A percentile compares a stretch with the other conserved stretches of the same genome.
Evolutionary conservation across 1,284 basidiomycete genomes (phyloP).

Genomic region (Clitocybe nebularis): DNA sequence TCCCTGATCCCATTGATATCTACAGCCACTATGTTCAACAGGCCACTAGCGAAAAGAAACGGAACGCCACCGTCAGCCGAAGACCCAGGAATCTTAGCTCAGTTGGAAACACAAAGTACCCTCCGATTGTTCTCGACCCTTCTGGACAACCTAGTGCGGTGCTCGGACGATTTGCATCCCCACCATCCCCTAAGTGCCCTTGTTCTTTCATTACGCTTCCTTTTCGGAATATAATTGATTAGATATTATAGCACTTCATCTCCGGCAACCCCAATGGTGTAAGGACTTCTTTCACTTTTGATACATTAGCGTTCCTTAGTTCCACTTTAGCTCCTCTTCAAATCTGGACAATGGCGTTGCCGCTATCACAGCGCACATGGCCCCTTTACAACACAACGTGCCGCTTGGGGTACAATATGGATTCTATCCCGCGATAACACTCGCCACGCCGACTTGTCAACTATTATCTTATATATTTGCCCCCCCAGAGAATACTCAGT

Average conservation of each 20-base stretch:
- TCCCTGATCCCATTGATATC: too few species aligned
- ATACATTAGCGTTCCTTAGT: conserved; percentile 16
- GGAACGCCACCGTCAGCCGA: conserved; percentile 48
- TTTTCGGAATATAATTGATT: conserved; percentile 20
- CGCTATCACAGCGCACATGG: conserved; percentile 12
- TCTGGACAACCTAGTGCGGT: conserved; percentile 20
- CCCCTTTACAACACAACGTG: conserved; percentile 24
- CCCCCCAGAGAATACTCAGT: conserved; percentile 60
- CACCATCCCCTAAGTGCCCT: conserved; percentile 21
- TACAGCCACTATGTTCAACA: conserved; percentile 73
- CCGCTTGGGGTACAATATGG: conserved; percentile 43
- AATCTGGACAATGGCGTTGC: conserved; percentile 26
- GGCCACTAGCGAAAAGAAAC: conserved; percentile 78
- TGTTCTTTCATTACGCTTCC: conserved; percentile 14
- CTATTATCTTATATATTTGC: conserved; percentile 69
- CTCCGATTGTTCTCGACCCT: conserved; percentile 19
- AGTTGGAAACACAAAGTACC: conserved; percentile 39
- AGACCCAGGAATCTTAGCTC: conserved; percentile 59
- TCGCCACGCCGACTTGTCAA: conserved; percentile 55
- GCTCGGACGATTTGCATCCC: conserved; percentile 20
- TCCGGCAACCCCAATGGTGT: conserved; percentile 30
- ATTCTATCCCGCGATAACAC: conserved; percentile 48
- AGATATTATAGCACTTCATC: conserved; percentile 25
- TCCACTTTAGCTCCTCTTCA: conserved; percentile 27
- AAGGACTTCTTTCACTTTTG: conserved; percentile 16